Evolutionary conservation across 768 basidiomycete species (phyloP).

Genomic region (Xanthoconium stramineum): DNA sequence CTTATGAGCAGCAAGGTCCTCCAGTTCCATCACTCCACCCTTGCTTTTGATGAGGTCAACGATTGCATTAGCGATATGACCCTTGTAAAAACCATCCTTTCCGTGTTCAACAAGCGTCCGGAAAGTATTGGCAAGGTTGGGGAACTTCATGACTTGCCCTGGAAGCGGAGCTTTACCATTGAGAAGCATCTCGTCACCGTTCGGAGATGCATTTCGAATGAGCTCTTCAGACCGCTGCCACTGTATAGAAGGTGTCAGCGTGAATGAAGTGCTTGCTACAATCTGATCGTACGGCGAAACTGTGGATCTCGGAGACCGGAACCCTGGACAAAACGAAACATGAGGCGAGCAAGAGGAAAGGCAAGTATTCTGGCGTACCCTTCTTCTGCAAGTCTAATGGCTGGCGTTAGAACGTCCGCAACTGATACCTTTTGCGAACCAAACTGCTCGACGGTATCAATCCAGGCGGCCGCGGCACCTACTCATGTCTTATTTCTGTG

Average conservation of each 20-base stretch:
- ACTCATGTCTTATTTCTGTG: slow-evolving; percentile 20
- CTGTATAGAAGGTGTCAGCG: slow-evolving; percentile 22
- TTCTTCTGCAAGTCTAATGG: slow-evolving; percentile 87
- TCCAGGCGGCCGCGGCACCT: slow-evolving; percentile 95
- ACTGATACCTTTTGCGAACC: slow-evolving; percentile 66
- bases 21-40: slow-evolving; percentile 91
- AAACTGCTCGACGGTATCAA: slow-evolving; percentile 80
- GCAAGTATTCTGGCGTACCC: slow-evolving; percentile 49
- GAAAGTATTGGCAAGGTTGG: slow-evolving; percentile 83
- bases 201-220: slow-evolving; percentile 81
- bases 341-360: not conserved
- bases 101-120: slow-evolving; percentile 75
- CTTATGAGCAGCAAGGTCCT: slow-evolving; percentile 85
- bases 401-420: slow-evolving; percentile 80
- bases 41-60: slow-evolving; percentile 80
- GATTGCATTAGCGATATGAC: slow-evolving; percentile 84
- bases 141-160: slow-evolving; percentile 79
- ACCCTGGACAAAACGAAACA: slow-evolving; percentile 43
- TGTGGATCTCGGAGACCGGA: slow-evolving; percentile 83
- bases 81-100: slow-evolving; percentile 92
- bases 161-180: slow-evolving; percentile 80
- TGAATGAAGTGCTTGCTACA: not conserved
- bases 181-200: slow-evolving; percentile 82
- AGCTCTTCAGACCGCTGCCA: slow-evolving; percentile 57
- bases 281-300: slow-evolving; percentile 44